Conservation (phyloP, 2,329 filamentous ascomycete genomes). For the Cytospora schulzeri region DNA sequence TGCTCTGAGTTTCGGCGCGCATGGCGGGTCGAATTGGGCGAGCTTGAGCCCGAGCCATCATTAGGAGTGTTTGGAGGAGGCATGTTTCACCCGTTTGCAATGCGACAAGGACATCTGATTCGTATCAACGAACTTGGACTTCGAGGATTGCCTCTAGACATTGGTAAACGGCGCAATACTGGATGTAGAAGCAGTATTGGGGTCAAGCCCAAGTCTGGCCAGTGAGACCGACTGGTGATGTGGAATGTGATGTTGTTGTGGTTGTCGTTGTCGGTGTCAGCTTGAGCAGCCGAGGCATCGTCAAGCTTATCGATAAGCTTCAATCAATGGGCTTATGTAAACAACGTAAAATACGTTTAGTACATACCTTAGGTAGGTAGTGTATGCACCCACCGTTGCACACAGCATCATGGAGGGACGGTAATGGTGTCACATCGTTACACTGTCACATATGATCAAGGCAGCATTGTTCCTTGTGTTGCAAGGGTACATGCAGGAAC, state of each 20-base stretch:
- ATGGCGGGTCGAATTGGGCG: conserved; percentile 17
- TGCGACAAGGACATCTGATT: conserved; percentile 6
- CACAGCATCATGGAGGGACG: too few relatives aligned
- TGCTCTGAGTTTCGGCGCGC: neutral
- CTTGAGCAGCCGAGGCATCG: neutral
- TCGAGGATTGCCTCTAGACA: neutral
- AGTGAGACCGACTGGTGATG: neutral
- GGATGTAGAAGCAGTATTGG: neutral
- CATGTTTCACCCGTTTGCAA: conserved; percentile 10
- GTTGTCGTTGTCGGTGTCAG: neutral
- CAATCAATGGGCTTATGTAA: neutral
- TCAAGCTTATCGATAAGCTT: neutral
- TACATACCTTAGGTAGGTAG: too few relatives aligned
- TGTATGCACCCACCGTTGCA: too few relatives aligned
- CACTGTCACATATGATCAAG: too few relatives aligned
- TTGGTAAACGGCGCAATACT: neutral
- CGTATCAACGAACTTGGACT: neutral
- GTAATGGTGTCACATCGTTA: too few relatives aligned
- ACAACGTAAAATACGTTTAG: neutral
- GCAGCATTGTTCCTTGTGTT: neutral
- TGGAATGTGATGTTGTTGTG: neutral
- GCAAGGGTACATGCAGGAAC: too few relatives aligned
- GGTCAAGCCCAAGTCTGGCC: neutral
- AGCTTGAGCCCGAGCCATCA: conserved; percentile 18
- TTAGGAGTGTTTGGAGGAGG: conserved; percentile 22